Conservation (phyloP, 345 rosid genomes). For the Laguncularia racemosa region DNA sequence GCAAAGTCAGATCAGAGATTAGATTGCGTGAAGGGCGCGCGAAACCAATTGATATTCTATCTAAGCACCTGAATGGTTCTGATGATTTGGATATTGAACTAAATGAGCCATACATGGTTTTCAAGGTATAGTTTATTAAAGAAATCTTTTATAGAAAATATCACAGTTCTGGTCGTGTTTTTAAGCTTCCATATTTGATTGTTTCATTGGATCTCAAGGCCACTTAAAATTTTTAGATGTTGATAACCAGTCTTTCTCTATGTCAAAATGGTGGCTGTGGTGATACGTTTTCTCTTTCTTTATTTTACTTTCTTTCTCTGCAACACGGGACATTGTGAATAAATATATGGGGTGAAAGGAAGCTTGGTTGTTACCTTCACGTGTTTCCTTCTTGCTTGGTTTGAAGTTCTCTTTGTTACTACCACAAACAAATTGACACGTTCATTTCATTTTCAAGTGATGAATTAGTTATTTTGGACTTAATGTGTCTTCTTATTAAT, state of each 20-base stretch:
- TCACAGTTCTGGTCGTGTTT: too few relatives aligned
- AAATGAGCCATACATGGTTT: slow-evolving; percentile 85
- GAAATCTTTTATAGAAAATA: background rate
- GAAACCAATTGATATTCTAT: slow-evolving; percentile 81
- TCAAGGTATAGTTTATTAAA: slow-evolving; percentile 45
- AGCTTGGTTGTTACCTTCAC: too few relatives aligned
- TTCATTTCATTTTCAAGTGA: too few relatives aligned
- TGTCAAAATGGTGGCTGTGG: too few relatives aligned
- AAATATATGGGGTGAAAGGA: too few relatives aligned
- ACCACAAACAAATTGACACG: too few relatives aligned
- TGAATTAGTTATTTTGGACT: background rate
- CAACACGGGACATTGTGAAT: too few relatives aligned
- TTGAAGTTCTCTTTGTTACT: too few relatives aligned
- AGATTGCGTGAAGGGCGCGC: slow-evolving; percentile 80
- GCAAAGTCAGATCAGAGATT: slow-evolving; percentile 87
- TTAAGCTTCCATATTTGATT: background rate
- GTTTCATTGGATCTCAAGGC: background rate
- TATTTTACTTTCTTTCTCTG: too few relatives aligned
- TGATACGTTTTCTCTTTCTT: too few relatives aligned
- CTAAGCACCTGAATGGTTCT: slow-evolving; percentile 75
- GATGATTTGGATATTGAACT: slow-evolving; percentile 76
- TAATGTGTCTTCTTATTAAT: slow-evolving; percentile 2
- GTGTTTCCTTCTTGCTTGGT: too few relatives aligned
- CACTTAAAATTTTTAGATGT: background rate
- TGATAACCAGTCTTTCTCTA: background rate